These are phyloP conservation scores for apple (Malus domestica) DNA, from an alignment of 306 rosid species.

Conservation along the genomic window ASM211411v1 NC_041801.1:4605501-4606000, in stretches of 20 bases:
- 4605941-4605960: background rate
- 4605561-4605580: too few relatives aligned
- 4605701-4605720: background rate
- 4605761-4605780: background rate
- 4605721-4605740: background rate
- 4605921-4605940: background rate
- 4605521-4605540: too few relatives aligned
- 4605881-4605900: background rate
- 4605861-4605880: background rate
- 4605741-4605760: background rate
- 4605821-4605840: background rate
- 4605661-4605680: background rate
- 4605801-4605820: background rate
- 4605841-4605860: background rate
- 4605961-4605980: background rate
- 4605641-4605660: background rate
- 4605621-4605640: accelerated
- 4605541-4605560: accelerated
- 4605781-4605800: background rate
- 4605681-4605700: background rate
- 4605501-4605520: too few relatives aligned
- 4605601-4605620: too few relatives aligned
- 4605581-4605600: accelerated
- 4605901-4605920: background rate
- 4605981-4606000: background rate